Conservation (phyloP, 192 early-diverging fungal species). For the Coemansia sp. region DNA sequence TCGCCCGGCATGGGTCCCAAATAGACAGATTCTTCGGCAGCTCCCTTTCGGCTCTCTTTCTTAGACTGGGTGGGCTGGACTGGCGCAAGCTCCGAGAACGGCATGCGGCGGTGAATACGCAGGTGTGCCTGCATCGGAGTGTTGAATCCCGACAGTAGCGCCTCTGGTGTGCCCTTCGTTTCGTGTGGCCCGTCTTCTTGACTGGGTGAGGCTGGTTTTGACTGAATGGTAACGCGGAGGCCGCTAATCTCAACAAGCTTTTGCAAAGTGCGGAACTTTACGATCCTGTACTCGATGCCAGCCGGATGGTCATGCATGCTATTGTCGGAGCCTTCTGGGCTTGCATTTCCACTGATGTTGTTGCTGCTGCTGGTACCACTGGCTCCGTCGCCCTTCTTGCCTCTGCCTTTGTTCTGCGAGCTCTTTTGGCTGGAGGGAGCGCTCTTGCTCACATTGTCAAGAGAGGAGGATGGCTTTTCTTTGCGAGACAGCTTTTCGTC, state of each 20-base stretch:
- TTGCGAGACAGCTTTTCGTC: slow-evolving; percentile 39
- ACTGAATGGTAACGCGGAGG: slow-evolving; percentile 25
- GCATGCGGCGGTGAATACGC: slow-evolving; percentile 53
- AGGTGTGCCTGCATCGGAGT: slow-evolving; percentile 40
- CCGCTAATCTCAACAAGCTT: slow-evolving; percentile 44
- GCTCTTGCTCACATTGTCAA: not conserved
- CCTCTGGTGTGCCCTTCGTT: not conserved
- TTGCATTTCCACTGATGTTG: slow-evolving; percentile 16
- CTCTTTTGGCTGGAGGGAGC: not conserved
- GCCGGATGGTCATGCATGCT: slow-evolving; percentile 32
- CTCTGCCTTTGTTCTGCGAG: not conserved
- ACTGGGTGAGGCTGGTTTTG: not conserved
- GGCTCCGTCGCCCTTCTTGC: not conserved
- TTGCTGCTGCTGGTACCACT: slow-evolving; percentile 5
- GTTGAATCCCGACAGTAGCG: slow-evolving; percentile 38
- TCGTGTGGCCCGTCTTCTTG: not conserved
- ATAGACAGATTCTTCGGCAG: slow-evolving; percentile 36
- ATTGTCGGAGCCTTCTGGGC: slow-evolving; percentile 18
- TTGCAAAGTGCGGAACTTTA: slow-evolving; percentile 42
- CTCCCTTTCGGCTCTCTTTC: not conserved
- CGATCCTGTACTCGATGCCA: slow-evolving; percentile 50
- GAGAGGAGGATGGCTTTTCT: slow-evolving; percentile 10
- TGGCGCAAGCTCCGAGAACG: slow-evolving; percentile 53
- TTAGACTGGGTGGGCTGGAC: slow-evolving; percentile 22
- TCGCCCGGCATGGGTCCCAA: slow-evolving; percentile 58